Percentiles rank a stretch among this genome's conserved stretches.
phyloP scores from a whole-genome alignment of 2,329 filamentous ascomycete species.

The Exophiala sideris region DNA sequence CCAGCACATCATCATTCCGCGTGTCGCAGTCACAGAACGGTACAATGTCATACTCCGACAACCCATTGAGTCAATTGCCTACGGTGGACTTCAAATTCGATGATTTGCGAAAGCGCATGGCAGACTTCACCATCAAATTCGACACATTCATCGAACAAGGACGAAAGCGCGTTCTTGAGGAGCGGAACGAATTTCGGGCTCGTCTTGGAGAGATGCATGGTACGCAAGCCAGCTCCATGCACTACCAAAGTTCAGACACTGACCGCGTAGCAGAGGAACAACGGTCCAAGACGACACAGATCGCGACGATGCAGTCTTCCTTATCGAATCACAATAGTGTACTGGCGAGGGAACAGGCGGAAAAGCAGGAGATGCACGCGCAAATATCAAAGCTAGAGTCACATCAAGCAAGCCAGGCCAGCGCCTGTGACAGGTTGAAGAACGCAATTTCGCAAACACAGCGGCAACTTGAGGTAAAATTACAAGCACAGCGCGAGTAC shows the following conservation, averaged over 20 bases:
- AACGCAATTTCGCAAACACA: constrained; percentile 53
- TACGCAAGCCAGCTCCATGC: constrained; percentile 39
- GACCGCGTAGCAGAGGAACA: constrained; percentile 67
- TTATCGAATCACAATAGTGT: constrained; percentile 25
- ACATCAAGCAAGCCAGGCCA: constrained; percentile 54
- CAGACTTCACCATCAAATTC: constrained; percentile 83
- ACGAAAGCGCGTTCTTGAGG: constrained; percentile 82
- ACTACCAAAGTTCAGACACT: not conserved
- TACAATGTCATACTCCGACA: constrained; percentile 24
- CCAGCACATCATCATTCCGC: constrained; percentile 27
- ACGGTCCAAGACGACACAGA: constrained; percentile 64
- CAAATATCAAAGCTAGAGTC: constrained; percentile 56
- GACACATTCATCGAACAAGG: constrained; percentile 92
- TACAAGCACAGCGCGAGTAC: constrained; percentile 46
- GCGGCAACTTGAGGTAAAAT: constrained; percentile 43
- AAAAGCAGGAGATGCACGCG: constrained; percentile 60
- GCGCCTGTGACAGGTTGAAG: constrained; percentile 55
- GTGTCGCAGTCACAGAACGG: constrained; percentile 25
- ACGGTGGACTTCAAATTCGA: constrained; percentile 95
- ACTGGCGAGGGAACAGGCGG: constrained; percentile 35
- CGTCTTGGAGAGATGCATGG: constrained; percentile 87
- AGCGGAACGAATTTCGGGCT: constrained; percentile 90
- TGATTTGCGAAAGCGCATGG: constrained; percentile 91
- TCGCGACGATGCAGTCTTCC: constrained; percentile 55
- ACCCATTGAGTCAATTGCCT: constrained; percentile 54